A percentile compares a stretch with the other conserved stretches of the same genome.
Conservation (phyloP, 768 basidiomycete genomes). For the Pholiota molesta region DNA sequence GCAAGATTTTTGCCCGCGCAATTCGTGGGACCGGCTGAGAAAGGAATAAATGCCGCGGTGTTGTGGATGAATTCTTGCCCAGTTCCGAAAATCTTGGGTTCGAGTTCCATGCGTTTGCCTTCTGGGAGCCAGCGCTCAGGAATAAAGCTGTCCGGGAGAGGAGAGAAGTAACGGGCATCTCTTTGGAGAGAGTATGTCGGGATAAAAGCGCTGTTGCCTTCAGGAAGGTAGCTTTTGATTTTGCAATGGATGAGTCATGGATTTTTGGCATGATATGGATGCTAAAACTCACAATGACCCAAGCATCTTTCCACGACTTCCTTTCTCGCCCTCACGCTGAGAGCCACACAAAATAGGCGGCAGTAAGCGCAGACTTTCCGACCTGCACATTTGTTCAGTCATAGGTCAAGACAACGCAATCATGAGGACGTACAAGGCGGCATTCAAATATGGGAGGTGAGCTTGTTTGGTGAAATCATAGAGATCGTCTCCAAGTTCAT, state of each 20-base stretch:
- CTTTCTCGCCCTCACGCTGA: slow-evolving; percentile 33
- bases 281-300: slow-evolving; percentile 26
- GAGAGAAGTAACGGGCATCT: slow-evolving; percentile 40
- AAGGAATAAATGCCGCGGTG: slow-evolving; percentile 35
- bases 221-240: slow-evolving; percentile 33
- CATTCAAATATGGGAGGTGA: slow-evolving; percentile 33
- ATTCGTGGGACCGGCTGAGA: slow-evolving; percentile 49
- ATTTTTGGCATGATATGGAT: neutral
- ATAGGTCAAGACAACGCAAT: neutral
- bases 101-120: slow-evolving; percentile 26
- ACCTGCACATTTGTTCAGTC: slow-evolving; percentile 23
- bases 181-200: slow-evolving; percentile 38
- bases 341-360: slow-evolving; percentile 38
- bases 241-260: neutral
- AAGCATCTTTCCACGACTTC: slow-evolving; percentile 33
- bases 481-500: slow-evolving; percentile 22
- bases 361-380: slow-evolving; percentile 39
- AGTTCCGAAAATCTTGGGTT: slow-evolving; percentile 36
- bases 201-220: slow-evolving; percentile 40
- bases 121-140: slow-evolving; percentile 41
- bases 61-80: slow-evolving; percentile 27
- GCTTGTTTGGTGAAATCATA: slow-evolving; percentile 29
- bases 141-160: slow-evolving; percentile 36
- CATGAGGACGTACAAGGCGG: slow-evolving; percentile 31
- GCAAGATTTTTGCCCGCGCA: slow-evolving; percentile 50